A percentile compares a stretch with the other conserved stretches of the same genome.
phyloP scores from a whole-genome alignment of 495 filamentous ascomycete species.

The Talaromyces adpressus region DNA sequence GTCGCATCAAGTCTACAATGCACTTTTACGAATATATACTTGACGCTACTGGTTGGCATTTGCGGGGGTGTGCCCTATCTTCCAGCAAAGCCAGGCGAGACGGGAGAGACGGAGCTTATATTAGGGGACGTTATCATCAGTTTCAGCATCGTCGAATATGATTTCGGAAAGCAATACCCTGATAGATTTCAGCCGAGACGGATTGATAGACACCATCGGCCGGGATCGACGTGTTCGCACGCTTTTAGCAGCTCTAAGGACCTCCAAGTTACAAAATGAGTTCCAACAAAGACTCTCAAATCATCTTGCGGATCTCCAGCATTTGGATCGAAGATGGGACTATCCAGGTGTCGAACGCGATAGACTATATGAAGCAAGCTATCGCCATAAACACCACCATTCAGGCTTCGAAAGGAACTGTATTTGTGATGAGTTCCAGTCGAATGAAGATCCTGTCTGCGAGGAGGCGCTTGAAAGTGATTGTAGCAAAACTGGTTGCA shows the following conservation, averaged over 20 bases:
- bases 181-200: conserved; percentile 14
- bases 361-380: conserved; percentile 16
- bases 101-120: conserved; percentile 11
- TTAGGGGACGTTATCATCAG: conserved; percentile 38
- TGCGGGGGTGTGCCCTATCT: conserved; percentile 16
- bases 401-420: neutral
- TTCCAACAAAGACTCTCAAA: conserved; percentile 9
- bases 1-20: conserved; percentile 12
- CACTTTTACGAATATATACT: conserved; percentile 16
- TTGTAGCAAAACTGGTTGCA: conserved; percentile 7
- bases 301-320: neutral
- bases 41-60: conserved; percentile 18
- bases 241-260: conserved; percentile 15
- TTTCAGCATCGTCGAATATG: conserved; percentile 22
- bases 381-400: conserved; percentile 24
- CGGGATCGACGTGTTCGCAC: conserved; percentile 18
- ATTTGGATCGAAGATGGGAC: conserved; percentile 1
- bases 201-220: conserved; percentile 14
- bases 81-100: neutral
- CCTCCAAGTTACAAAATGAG: conserved; percentile 1
- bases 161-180: conserved; percentile 21
- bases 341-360: conserved; percentile 19
- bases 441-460: conserved; percentile 5
- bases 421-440: neutral
- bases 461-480: conserved; percentile 7